Base-by-base conservation (phyloP, 2,329 filamentous ascomycete genomes). In the Hypomyces perniciosus region DNA sequence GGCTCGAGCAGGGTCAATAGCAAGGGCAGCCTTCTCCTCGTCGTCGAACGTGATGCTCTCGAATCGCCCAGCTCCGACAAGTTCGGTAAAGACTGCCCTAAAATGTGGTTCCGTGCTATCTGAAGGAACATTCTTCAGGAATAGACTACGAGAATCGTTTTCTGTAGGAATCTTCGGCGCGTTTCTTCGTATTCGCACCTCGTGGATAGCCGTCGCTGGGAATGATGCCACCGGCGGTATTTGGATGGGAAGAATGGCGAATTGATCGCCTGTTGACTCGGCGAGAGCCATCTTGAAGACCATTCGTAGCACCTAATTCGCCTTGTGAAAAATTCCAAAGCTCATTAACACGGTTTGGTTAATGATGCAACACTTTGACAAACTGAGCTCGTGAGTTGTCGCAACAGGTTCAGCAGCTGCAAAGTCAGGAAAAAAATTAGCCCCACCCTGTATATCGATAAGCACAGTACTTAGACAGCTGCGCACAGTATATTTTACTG, bases 51-150 rank as follows among this genome's bases (percentile, higher is more conserved):
- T 73, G 5, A 95, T 85, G 47, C 73, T 76, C 67, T 95, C 89
- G 44, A 97, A 86, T 43, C 86, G 79, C 3, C 87, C 88, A 0
- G 86, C 83, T 7, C 88, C 86, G 0, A 96, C 77, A 12, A 95
- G 79, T 1, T 78, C 74, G 1, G 81, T 72, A 59, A 97, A 95
- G 0, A 97, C 72, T 39, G 83, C 76, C 41, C 89, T 84, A 39
- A 97, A 77, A 61, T 91, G 88, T 1, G 75, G 68, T 51, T 89
- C 84, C 4, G 89, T 95, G 53, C 89, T 85, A 64, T 96, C 91
- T 56, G 86, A 76, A 6, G 93, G 93, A 1, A 95, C 72, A 62
- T 99, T 97, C 56, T 91, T 87, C n/a, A 95, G 66, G 69, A 96
- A 99, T 13, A 99, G 77, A 54, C 88, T 90, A 59, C 91, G 84